Conservation (phyloP, 768 basidiomycete species). For the Lentinula raphanica region DNA sequence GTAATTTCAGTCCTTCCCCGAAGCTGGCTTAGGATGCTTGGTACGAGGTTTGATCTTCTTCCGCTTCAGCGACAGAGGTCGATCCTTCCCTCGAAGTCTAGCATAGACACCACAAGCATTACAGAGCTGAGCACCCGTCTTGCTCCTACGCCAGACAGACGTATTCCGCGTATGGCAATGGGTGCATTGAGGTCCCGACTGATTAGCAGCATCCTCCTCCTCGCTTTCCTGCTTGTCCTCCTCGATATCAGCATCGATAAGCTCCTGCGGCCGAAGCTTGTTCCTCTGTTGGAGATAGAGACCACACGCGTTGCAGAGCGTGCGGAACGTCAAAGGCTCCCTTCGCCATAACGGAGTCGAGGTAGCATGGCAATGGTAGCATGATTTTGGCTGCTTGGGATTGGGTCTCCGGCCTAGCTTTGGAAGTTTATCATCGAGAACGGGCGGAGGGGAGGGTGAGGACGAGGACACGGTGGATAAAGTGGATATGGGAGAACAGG, state of each 20-base stretch:
- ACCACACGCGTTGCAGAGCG: constrained; percentile 14
- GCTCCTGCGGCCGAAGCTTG: constrained; percentile 13
- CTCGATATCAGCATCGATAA: constrained; percentile 13
- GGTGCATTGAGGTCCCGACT: constrained; percentile 8
- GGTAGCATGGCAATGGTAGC: constrained; percentile 12
- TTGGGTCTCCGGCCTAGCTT: background rate
- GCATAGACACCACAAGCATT: constrained; percentile 14
- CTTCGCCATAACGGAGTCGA: constrained; percentile 13
- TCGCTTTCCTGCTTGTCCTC: constrained; percentile 7
- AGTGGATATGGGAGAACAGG: constrained; percentile 2
- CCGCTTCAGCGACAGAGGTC: constrained; percentile 10
- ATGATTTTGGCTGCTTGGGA: background rate
- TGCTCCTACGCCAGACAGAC: constrained; percentile 13
- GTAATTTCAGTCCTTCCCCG: background rate
- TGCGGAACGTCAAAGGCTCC: constrained; percentile 10
- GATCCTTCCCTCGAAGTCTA: constrained; percentile 8
- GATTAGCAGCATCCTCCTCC: background rate
- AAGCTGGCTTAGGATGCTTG: constrained; percentile 7
- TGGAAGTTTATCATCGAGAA: background rate
- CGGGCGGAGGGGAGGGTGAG: constrained; percentile 7
- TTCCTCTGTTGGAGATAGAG: constrained; percentile 14
- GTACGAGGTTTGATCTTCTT: constrained; percentile 14
- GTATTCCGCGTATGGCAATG: constrained; percentile 12
- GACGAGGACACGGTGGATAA: background rate
- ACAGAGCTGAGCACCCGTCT: constrained; percentile 12